Base-by-base conservation (phyloP, 31 red algal genomes). In the Asparagopsis taxiformis region DNA sequence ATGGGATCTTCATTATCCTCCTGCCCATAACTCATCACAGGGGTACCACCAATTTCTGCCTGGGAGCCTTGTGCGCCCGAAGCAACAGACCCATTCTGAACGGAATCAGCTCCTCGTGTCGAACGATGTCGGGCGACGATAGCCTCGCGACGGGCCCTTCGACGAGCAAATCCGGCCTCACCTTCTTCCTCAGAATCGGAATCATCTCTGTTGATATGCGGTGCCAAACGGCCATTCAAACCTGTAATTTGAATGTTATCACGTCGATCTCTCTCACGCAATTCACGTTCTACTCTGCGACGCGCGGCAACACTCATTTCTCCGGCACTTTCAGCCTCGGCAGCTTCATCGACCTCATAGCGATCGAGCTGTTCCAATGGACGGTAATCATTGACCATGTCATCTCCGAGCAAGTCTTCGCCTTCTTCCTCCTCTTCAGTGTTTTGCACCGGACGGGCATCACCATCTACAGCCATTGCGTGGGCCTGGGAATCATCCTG, bases 341-440 rank as follows among this genome's bases (percentile, higher is more conserved):
- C 96, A 19, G 55, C 91, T 1, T 75, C 38, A 63, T 99, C 96
- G 44, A 94, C 62, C 59, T 94, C 91, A 59, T 99, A 99, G 2
- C 62, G 71, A 62, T 99, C 96, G n/a, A 90, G 80, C 43, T 94
- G 82, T 3, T 72, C 80, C 28, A 87, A 36, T 16, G 85, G 76
- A 11, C 72, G 73, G 50, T 99, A 99, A 61, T 99, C 96, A 49
- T 85, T 90, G 65, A 76, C 72, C 91, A 95, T 92, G 49, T 99
- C 87, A 37, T 99, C 97, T 16, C 89, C 88, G 23, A 93, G 75
- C 13, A 99, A 78, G 62, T 99, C 97, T 51, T 99, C 97, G 5
- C 92, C 97, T 36, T 94, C 92, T 2, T 87, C 88, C 37, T 95
- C 92, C 4, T 89, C 84, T 6, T 46, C 13, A 13, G 8, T 6